These are phyloP conservation scores for Aegilops tauschii DNA, from an alignment of 176 grass and related monocot genomes.

Conservation along the genomic window DNA sequence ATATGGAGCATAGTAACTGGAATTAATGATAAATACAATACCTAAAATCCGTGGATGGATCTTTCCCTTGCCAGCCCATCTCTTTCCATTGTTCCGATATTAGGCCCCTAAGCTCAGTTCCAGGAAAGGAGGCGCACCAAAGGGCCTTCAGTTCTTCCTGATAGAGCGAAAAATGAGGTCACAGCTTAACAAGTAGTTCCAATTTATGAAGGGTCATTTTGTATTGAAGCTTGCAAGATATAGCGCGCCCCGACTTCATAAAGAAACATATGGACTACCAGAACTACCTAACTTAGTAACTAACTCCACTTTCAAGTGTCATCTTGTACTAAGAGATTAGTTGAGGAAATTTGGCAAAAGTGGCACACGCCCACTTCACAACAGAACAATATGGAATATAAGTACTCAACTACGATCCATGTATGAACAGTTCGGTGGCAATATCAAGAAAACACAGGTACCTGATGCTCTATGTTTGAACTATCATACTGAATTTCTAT, in stretches of 20 bases:
- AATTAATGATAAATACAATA: neutral
- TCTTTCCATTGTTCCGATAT: slow-evolving; percentile 99
- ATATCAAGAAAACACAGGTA: slow-evolving; percentile 33
- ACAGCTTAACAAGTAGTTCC: neutral
- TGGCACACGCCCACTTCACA: neutral
- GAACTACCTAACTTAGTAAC: slow-evolving; percentile 1
- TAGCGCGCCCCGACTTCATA: neutral
- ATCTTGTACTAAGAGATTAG: neutral
- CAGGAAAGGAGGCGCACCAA: slow-evolving; percentile 83
- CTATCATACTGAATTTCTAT: slow-evolving; percentile 82
- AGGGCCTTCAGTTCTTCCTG: slow-evolving; percentile 81
- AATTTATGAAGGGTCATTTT: slow-evolving; percentile 17
- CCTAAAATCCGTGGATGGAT: slow-evolving; percentile 99
- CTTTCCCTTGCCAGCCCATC: slow-evolving; percentile 99
- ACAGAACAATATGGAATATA: neutral
- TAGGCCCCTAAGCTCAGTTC: slow-evolving; percentile 64
- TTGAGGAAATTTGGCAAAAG: neutral
- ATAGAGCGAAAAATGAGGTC: slow-evolving; percentile 10
- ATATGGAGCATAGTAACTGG: neutral
- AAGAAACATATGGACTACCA: neutral
- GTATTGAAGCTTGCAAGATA: neutral
- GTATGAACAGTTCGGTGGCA: neutral
- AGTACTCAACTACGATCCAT: neutral
- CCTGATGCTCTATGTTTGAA: slow-evolving; percentile 87
- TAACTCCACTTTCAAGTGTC: neutral